phyloP scores from a whole-genome alignment of 352 stramenopile genomes.

The Phytophthora cajani region DNA sequence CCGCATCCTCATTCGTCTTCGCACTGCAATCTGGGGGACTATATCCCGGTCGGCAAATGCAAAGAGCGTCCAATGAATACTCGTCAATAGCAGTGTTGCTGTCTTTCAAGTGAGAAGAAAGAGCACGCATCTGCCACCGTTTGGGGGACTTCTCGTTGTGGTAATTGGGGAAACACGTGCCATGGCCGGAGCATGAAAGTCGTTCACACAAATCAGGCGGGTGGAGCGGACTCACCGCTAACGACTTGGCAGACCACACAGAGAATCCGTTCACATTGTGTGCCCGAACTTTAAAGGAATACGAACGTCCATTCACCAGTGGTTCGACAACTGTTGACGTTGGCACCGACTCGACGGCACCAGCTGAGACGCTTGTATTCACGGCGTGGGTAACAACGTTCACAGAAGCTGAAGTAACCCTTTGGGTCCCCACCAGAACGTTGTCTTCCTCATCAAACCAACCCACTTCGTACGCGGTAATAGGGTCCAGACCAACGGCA shows the following conservation, averaged over 20 bases:
- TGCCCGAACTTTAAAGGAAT: constrained; percentile 75
- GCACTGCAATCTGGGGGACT: constrained; percentile 72
- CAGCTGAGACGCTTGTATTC: constrained; percentile 11
- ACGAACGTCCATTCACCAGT: constrained; percentile 67
- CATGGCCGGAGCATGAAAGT: constrained; percentile 66
- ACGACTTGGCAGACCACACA: constrained; percentile 76
- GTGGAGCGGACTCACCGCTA: constrained; percentile 72
- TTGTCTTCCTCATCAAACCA: constrained; percentile 65
- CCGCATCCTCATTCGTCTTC: constrained; percentile 37
- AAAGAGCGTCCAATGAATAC: constrained; percentile 44
- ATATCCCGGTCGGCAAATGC: constrained; percentile 71
- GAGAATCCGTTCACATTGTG: constrained; percentile 72
- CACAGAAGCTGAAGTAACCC: constrained; percentile 34
- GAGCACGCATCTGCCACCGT: background rate
- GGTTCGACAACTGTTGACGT: constrained; percentile 52
- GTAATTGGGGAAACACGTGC: constrained; percentile 77
- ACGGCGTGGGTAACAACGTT: constrained; percentile 18
- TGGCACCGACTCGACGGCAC: constrained; percentile 28
- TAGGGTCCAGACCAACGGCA: constrained; percentile 49
- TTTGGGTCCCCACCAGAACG: constrained; percentile 50
- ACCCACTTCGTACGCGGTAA: constrained; percentile 66
- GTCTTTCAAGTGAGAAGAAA: constrained; percentile 2
- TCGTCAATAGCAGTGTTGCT: constrained; percentile 33
- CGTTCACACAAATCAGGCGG: constrained; percentile 72
- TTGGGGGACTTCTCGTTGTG: constrained; percentile 18